Conservation (phyloP, 495 filamentous ascomycete species). For the Thermothielavioides terrestris region DNA sequence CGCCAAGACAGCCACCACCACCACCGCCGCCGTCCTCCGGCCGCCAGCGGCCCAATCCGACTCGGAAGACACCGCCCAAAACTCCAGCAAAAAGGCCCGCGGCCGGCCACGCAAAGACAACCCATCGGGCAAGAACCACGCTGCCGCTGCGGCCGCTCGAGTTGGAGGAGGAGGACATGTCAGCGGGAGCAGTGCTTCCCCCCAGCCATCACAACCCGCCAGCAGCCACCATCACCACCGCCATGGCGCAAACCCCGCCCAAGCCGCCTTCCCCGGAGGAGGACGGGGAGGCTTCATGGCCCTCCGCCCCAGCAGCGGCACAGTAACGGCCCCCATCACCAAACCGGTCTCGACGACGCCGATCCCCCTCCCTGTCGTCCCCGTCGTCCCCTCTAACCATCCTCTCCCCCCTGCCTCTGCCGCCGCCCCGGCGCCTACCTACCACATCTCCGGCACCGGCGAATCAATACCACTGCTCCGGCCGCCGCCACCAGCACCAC, state of each 20-base stretch:
- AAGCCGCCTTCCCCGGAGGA: neutral
- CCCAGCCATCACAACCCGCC: neutral
- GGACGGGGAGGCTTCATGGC: no score
- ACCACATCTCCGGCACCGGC: neutral
- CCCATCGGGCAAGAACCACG: neutral
- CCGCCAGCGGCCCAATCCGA: neutral
- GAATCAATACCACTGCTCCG: neutral
- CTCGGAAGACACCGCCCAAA: neutral
- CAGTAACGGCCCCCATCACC: neutral
- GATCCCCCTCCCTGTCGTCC: neutral
- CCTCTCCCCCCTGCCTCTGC: neutral
- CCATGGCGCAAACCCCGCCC: neutral
- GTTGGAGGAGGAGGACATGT: neutral
- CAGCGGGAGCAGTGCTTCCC: neutral
- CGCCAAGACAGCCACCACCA: neutral
- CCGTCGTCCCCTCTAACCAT: neutral
- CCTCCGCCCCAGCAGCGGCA: no score
- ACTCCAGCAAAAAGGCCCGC: neutral
- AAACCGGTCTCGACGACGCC: no score
- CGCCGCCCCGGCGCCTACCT: no score
- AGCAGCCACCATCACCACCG: neutral
- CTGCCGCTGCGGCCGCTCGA: slow-evolving; percentile 1
- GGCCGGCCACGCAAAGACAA: neutral
- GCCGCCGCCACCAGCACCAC: neutral
- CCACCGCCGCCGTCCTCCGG: slow-evolving; percentile 1